Conservation (phyloP, 2,329 filamentous ascomycete genomes). For the Alternaria hordeiaustralica region DNA sequence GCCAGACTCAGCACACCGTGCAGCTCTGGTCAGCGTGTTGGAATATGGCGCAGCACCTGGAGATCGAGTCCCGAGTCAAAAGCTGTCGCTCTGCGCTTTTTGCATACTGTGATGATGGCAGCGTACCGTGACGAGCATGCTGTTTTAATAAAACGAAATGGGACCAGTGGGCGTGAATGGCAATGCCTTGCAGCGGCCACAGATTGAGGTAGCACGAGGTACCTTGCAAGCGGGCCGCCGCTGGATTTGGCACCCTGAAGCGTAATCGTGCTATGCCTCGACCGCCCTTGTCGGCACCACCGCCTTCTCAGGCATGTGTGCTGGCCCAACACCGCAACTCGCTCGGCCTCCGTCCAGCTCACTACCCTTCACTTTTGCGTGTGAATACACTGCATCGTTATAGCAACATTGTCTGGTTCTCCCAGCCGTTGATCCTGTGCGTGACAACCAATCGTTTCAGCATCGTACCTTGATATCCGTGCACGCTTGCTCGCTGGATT, state of each 20-base stretch:
- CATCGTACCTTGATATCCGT: slow-evolving; percentile 47
- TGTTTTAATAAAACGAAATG: slow-evolving; percentile 28
- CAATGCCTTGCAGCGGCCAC: slow-evolving; percentile 42
- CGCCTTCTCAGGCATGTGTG: slow-evolving; percentile 38
- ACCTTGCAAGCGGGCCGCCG: slow-evolving; percentile 40
- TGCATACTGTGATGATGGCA: not conserved
- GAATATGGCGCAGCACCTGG: slow-evolving; percentile 22
- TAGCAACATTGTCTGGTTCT: slow-evolving; percentile 20
- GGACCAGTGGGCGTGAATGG: slow-evolving; percentile 23
- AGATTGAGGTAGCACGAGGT: slow-evolving; percentile 41
- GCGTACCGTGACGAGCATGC: slow-evolving; percentile 2
- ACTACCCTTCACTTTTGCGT: slow-evolving; percentile 9
- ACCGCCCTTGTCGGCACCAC: slow-evolving; percentile 46
- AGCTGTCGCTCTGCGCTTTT: slow-evolving; percentile 9
- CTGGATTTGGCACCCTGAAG: slow-evolving; percentile 38
- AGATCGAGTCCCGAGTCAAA: slow-evolving; percentile 2
- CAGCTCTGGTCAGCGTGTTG: slow-evolving; percentile 33
- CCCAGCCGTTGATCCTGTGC: slow-evolving; percentile 38
- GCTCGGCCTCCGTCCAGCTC: slow-evolving; percentile 16
- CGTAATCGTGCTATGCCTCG: slow-evolving; percentile 44
- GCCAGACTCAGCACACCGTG: slow-evolving; percentile 34
- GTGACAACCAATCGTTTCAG: slow-evolving; percentile 51
- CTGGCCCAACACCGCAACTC: slow-evolving; percentile 40
- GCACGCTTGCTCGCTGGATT: slow-evolving; percentile 46
- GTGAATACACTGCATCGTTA: slow-evolving; percentile 11